phyloP scores from a whole-genome alignment of 129 eudicot species.

The Flaveria bidentis region DNA sequence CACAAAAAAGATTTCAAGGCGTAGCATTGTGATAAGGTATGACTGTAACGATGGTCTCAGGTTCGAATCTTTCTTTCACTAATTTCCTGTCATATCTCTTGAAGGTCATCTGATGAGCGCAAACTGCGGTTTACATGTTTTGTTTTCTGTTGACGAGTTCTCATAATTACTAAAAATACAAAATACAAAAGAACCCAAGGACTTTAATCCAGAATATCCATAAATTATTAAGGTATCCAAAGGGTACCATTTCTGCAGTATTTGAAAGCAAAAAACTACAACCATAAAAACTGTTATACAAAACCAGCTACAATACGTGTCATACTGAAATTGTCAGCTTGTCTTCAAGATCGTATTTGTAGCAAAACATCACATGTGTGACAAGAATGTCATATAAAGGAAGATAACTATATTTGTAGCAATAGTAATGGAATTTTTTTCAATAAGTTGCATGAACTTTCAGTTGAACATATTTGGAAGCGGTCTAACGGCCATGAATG shows the following conservation, averaged over 20 bases:
- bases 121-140: too few species aligned
- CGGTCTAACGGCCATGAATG: constrained; percentile 94
- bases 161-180: too few species aligned
- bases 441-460: constrained; percentile 8
- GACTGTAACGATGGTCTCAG: too few species aligned
- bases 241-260: neutral
- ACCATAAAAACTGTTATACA: neutral
- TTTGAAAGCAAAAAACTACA: neutral
- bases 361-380: neutral
- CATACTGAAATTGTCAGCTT: neutral
- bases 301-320: neutral
- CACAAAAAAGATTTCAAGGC: too few species aligned
- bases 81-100: too few species aligned
- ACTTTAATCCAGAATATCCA: constrained; percentile 11
- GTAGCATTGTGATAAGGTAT: too few species aligned
- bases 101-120: too few species aligned
- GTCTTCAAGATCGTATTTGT: neutral
- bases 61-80: too few species aligned
- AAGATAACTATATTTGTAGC: neutral
- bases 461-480: constrained; percentile 79
- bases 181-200: too few species aligned
- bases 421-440: neutral
- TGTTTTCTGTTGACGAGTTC: too few species aligned
- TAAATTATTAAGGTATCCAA: neutral
- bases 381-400: neutral